Percentiles rank a stretch among this genome's conserved stretches.
These are phyloP conservation scores for Incumbomyces lentus DNA, from an alignment of 2,329 filamentous ascomycete species.

Conservation along the genomic window DNA sequence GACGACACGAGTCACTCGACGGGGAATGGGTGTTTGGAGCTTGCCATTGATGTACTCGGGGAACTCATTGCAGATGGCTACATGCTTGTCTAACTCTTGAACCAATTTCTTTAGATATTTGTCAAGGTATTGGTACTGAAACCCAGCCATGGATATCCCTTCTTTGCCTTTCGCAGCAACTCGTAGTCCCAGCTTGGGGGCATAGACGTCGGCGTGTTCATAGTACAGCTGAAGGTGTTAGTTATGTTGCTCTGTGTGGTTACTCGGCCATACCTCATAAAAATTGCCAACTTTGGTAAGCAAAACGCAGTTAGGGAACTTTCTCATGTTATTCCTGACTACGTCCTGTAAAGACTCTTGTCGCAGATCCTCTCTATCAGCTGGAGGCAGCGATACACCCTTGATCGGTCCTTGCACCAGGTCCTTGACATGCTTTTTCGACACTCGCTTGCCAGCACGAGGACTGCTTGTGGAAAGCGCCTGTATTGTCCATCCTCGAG, in stretches of 20 bases:
- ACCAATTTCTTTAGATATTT: slow-evolving; percentile 87
- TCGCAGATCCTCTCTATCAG: slow-evolving; percentile 38
- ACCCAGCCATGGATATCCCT: slow-evolving; percentile 79
- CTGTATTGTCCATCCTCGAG: too few relatives aligned
- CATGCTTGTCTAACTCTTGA: slow-evolving; percentile 78
- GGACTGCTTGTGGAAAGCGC: not conserved
- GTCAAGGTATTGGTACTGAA: slow-evolving; percentile 86
- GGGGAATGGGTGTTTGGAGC: slow-evolving; percentile 64
- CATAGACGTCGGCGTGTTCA: slow-evolving; percentile 83
- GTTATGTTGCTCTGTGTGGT: slow-evolving; percentile 1
- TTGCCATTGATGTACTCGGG: slow-evolving; percentile 55
- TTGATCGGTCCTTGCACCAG: slow-evolving; percentile 48
- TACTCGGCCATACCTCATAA: slow-evolving; percentile 54
- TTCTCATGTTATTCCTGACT: slow-evolving; percentile 77
- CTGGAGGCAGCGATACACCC: slow-evolving; percentile 30
- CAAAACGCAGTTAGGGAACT: slow-evolving; percentile 81
- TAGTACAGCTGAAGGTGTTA: slow-evolving; percentile 59
- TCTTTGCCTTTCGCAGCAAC: slow-evolving; percentile 62
- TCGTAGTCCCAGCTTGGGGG: slow-evolving; percentile 77
- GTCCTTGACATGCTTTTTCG: slow-evolving; percentile 32
- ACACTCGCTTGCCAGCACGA: slow-evolving; percentile 13
- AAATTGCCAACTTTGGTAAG: slow-evolving; percentile 90
- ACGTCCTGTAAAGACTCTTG: slow-evolving; percentile 80
- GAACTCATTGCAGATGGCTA: slow-evolving; percentile 91
- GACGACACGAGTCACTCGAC: slow-evolving; percentile 74